phyloP scores from a whole-genome alignment of 2,329 filamentous ascomycete genomes.

The Zymoseptoria pseudotritici region DNA sequence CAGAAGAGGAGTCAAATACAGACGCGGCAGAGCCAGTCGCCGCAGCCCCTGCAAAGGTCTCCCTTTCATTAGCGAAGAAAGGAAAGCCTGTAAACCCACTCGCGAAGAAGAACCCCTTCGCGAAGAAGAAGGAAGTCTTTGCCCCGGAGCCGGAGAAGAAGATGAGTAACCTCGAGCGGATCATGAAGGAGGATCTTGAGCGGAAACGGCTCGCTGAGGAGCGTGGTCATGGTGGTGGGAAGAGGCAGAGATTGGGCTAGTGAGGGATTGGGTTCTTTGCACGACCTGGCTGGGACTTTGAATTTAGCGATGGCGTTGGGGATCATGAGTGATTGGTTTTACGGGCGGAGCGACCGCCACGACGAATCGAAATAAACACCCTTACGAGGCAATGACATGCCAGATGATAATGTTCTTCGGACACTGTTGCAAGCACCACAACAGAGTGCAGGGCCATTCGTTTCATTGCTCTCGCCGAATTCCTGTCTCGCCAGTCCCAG shows the following conservation, averaged over 20 bases:
- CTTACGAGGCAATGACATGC: neutral
- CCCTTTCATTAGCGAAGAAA: conserved; percentile 60
- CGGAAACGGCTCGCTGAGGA: conserved; percentile 32
- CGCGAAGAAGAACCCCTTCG: conserved; percentile 63
- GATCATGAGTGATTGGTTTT: neutral
- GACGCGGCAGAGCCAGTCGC: conserved; percentile 25
- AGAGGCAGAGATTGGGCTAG: conserved; percentile 13
- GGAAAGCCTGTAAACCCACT: conserved; percentile 66
- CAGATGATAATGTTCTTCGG: neutral
- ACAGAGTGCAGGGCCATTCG: neutral
- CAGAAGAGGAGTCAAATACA: conserved; percentile 1
- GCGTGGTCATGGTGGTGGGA: conserved; percentile 12
- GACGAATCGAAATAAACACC: neutral
- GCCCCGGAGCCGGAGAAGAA: conserved; percentile 60
- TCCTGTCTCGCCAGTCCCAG: neutral
- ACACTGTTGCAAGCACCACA: neutral
- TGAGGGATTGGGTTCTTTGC: neutral
- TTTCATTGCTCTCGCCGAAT: neutral
- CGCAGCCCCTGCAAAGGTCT: conserved; percentile 39
- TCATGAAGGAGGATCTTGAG: conserved; percentile 62
- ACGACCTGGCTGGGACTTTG: neutral
- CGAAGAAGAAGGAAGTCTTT: conserved; percentile 55
- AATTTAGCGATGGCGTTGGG: conserved; percentile 5
- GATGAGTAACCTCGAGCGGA: conserved; percentile 80
- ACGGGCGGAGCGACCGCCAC: neutral